phyloP scores from a whole-genome alignment of 1,139 yeast species.

The Candida sanyaensis region DNA sequence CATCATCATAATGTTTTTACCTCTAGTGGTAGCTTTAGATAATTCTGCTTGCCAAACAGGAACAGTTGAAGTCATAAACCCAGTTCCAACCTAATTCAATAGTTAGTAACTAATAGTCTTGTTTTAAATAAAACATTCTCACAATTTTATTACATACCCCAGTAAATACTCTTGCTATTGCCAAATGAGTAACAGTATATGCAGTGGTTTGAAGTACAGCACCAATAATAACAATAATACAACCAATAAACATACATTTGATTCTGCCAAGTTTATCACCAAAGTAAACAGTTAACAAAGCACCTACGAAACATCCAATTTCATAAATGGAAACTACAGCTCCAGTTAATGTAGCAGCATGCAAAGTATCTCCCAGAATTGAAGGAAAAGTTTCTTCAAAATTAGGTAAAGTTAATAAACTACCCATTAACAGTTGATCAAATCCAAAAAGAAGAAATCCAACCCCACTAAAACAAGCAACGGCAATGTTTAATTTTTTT shows the following conservation, averaged over 20 bases:
- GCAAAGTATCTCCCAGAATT: conserved; percentile 23
- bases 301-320: conserved; percentile 37
- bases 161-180: conserved; percentile 43
- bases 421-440: conserved; percentile 54
- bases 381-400: conserved; percentile 42
- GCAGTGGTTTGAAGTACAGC: conserved; percentile 38
- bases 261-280: conserved; percentile 39
- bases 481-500: conserved; percentile 23
- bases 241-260: conserved; percentile 32
- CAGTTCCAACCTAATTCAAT: conserved; percentile 36
- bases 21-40: conserved; percentile 36
- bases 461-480: conserved; percentile 31
- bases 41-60: conserved; percentile 43
- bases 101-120: background rate
- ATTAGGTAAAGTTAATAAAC: conserved; percentile 39
- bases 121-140: background rate
- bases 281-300: conserved; percentile 34
- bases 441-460: conserved; percentile 45
- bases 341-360: conserved; percentile 34
- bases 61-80: conserved; percentile 37
- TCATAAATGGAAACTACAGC: conserved; percentile 37
- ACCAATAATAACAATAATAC: conserved; percentile 35
- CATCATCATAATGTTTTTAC: conserved; percentile 31
- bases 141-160: conserved; percentile 2
- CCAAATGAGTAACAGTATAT: conserved; percentile 32